Conservation (phyloP, 2,329 filamentous ascomycete species). For the Fusarium tuaranense region DNA sequence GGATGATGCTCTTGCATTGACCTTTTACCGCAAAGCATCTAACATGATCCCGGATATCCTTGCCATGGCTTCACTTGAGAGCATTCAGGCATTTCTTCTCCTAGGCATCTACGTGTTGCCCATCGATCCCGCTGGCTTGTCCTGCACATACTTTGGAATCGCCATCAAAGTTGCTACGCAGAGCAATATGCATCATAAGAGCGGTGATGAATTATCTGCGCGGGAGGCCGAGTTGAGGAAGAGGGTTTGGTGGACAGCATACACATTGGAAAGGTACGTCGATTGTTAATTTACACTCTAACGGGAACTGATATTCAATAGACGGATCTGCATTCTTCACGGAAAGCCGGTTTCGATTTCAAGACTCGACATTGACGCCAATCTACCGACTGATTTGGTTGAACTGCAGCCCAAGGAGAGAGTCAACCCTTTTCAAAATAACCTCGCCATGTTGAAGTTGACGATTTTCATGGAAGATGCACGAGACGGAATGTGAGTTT, state of each 20-base stretch:
- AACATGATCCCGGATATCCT: constrained; percentile 31
- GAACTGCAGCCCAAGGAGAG: constrained; percentile 26
- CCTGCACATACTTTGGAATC: constrained; percentile 40
- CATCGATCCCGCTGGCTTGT: constrained; percentile 33
- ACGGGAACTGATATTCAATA: constrained; percentile 7
- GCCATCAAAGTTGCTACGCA: constrained; percentile 36
- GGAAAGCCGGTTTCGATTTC: constrained; percentile 36
- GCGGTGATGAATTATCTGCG: not conserved
- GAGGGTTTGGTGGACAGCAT: constrained; percentile 42
- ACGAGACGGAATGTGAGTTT: constrained; percentile 30
- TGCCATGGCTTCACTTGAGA: constrained; percentile 27
- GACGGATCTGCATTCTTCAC: constrained; percentile 35
- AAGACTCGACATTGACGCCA: constrained; percentile 16
- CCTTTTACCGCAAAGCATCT: constrained; percentile 30
- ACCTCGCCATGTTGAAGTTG: constrained; percentile 25
- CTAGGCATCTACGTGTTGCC: constrained; percentile 37
- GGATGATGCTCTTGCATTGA: constrained; percentile 26
- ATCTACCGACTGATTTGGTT: constrained; percentile 22
- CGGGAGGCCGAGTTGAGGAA: constrained; percentile 28
- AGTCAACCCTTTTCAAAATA: constrained; percentile 36
- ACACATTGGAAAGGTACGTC: constrained; percentile 33
- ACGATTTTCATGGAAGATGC: constrained; percentile 40
- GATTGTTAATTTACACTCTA: too few species aligned
- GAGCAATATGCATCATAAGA: constrained; percentile 25
- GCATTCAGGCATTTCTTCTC: constrained; percentile 36